A percentile compares a stretch with the other conserved stretches of the same genome.
phyloP scores from a whole-genome alignment of 2,329 filamentous ascomycete species.

The Pseudopyrenochaeta lycopersici region DNA sequence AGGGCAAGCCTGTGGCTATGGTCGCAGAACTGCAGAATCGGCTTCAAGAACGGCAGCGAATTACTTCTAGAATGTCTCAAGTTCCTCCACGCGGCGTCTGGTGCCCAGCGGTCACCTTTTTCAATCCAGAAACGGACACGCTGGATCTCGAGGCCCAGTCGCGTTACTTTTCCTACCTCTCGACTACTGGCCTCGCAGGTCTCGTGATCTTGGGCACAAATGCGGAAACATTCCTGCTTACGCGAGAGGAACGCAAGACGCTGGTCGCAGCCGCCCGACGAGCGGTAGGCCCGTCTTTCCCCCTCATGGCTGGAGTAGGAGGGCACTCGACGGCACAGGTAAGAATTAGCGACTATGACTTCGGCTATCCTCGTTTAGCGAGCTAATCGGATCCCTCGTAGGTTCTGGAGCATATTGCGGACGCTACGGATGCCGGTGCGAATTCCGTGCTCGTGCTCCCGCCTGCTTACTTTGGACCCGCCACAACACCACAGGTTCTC shows the following conservation, averaged over 20 bases:
- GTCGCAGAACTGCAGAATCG: background rate
- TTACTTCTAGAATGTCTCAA: constrained; percentile 13
- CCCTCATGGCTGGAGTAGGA: constrained; percentile 53
- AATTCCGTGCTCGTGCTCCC: constrained; percentile 53
- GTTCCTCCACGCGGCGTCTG: constrained; percentile 30
- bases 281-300: constrained; percentile 49
- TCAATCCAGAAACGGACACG: constrained; percentile 47
- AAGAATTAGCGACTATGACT: background rate
- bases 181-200: constrained; percentile 51
- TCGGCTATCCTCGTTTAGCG: background rate
- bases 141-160: constrained; percentile 50
- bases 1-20: background rate
- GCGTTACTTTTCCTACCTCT: constrained; percentile 53
- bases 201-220: constrained; percentile 54
- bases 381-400: background rate
- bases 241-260: constrained; percentile 48
- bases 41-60: background rate
- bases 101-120: constrained; percentile 54
- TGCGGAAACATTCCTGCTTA: constrained; percentile 55
- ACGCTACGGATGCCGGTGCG: constrained; percentile 50
- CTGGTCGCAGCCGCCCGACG: constrained; percentile 49
- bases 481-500: constrained; percentile 51
- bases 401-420: constrained; percentile 46
- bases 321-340: constrained; percentile 53
- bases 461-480: constrained; percentile 53